Percentiles rank a stretch among this genome's conserved stretches.
phyloP scores from a whole-genome alignment of 768 basidiomycete species.

The Sporobolomyces phaffii region DNA sequence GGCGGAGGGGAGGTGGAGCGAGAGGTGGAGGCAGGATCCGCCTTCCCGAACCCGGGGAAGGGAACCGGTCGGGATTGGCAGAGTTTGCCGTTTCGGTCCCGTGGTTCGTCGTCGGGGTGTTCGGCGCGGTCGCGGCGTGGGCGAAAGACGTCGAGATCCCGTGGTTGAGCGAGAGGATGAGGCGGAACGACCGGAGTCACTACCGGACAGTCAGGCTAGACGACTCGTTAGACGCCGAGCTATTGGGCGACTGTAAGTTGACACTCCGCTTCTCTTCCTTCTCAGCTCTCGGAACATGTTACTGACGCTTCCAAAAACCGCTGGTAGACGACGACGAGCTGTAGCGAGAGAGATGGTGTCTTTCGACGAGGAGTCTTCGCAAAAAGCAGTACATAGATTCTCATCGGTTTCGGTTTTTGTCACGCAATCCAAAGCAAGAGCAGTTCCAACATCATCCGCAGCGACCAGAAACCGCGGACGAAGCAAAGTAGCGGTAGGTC shows the following conservation, averaged over 20 bases:
- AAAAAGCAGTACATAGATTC: neutral
- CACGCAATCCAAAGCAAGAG: too few relatives aligned
- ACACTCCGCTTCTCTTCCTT: constrained; percentile 39
- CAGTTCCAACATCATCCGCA: too few relatives aligned
- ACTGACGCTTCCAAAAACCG: neutral
- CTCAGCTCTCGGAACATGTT: constrained; percentile 29
- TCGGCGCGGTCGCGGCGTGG: constrained; percentile 38
- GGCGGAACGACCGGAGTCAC: constrained; percentile 33
- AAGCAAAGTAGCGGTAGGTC: too few relatives aligned
- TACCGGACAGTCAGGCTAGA: constrained; percentile 46
- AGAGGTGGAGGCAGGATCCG: constrained; percentile 49
- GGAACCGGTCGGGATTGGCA: constrained; percentile 1
- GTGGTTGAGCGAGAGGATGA: constrained; percentile 44
- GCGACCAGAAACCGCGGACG: too few relatives aligned
- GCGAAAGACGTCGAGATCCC: constrained; percentile 44
- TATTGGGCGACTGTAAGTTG: constrained; percentile 1
- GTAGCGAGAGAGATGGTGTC: neutral
- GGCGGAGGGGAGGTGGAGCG: constrained; percentile 65
- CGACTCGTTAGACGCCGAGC: constrained; percentile 44
- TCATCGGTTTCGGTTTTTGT: neutral
- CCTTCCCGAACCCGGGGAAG: constrained; percentile 39
- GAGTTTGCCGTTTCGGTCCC: constrained; percentile 32
- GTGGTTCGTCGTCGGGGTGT: constrained; percentile 30
- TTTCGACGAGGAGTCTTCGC: too few relatives aligned
- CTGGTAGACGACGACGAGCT: constrained; percentile 13